Conservation (phyloP, 192 early-diverging fungal species). For the Coemansia sp. region DNA sequence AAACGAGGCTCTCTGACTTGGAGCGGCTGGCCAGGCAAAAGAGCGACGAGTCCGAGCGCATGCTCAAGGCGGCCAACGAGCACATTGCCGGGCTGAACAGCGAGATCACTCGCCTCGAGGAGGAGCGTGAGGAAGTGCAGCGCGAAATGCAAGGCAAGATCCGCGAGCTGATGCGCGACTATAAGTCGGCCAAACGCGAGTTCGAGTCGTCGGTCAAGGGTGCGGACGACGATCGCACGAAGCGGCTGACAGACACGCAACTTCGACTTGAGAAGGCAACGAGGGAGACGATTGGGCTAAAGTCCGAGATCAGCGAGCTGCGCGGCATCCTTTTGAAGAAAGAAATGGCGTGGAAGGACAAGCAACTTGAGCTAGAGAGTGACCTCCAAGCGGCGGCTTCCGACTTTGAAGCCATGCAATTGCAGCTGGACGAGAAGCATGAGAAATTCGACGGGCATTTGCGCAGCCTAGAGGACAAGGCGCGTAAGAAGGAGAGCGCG, state of each 20-base stretch:
- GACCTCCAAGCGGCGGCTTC: constrained; percentile 38
- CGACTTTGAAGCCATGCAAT: constrained; percentile 41
- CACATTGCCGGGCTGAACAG: constrained; percentile 33
- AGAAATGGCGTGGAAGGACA: constrained; percentile 48
- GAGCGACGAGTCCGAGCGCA: constrained; percentile 26
- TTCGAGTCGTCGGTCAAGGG: constrained; percentile 37
- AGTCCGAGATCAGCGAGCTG: constrained; percentile 44
- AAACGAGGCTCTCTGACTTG: constrained; percentile 23
- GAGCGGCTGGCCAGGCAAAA: constrained; percentile 39
- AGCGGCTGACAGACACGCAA: constrained; percentile 40
- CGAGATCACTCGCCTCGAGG: constrained; percentile 38
- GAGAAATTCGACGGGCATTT: constrained; percentile 12
- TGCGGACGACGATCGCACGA: constrained; percentile 32
- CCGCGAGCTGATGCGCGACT: constrained; percentile 36
- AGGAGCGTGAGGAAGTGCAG: constrained; percentile 42
- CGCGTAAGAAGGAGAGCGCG: constrained; percentile 19
- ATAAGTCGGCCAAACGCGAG: constrained; percentile 36
- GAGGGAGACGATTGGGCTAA: constrained; percentile 30
- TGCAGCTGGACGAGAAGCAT: constrained; percentile 18
- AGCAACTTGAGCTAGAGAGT: constrained; percentile 26
- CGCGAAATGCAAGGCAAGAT: constrained; percentile 42
- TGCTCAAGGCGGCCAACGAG: constrained; percentile 34
- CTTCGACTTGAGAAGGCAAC: constrained; percentile 25
- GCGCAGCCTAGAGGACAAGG: constrained; percentile 17
- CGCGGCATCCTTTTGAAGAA: constrained; percentile 43